Percentiles rank a stretch among this genome's conserved stretches.
phyloP scores from a whole-genome alignment of 192 early-diverging fungal species.

The Podila minutissima region DNA sequence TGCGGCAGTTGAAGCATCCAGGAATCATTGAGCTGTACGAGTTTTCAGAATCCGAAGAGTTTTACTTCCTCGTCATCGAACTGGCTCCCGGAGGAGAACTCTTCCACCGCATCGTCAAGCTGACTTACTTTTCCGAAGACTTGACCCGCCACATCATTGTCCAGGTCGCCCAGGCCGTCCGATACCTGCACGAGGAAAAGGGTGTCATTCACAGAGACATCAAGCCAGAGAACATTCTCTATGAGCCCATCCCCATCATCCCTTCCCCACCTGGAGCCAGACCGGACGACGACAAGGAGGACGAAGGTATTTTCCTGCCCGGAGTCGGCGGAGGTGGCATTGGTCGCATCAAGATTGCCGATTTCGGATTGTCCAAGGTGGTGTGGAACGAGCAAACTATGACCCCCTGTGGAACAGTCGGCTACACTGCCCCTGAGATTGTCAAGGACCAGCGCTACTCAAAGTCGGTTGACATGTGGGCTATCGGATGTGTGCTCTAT shows the following conservation, averaged over 20 bases:
- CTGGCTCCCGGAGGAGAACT: slow-evolving; percentile 86
- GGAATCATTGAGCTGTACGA: slow-evolving; percentile 79
- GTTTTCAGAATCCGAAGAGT: slow-evolving; percentile 76
- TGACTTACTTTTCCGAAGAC: slow-evolving; percentile 81
- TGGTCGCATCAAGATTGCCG: slow-evolving; percentile 82
- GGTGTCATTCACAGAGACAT: slow-evolving; percentile 89
- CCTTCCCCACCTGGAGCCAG: slow-evolving; percentile 43
- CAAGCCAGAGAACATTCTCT: slow-evolving; percentile 90
- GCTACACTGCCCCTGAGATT: slow-evolving; percentile 93
- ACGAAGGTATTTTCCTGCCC: slow-evolving; percentile 74
- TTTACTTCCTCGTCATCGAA: slow-evolving; percentile 83
- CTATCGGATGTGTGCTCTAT: slow-evolving; percentile 84
- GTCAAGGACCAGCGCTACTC: slow-evolving; percentile 78
- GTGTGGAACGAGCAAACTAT: slow-evolving; percentile 80
- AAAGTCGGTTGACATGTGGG: slow-evolving; percentile 87
- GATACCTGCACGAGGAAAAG: slow-evolving; percentile 81
- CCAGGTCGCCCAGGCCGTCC: slow-evolving; percentile 83
- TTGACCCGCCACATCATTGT: slow-evolving; percentile 83
- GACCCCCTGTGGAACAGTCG: slow-evolving; percentile 91
- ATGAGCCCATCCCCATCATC: slow-evolving; percentile 70
- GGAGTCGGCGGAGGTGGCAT: slow-evolving; percentile 84
- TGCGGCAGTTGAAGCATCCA: slow-evolving; percentile 78
- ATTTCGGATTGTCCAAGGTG: slow-evolving; percentile 89
- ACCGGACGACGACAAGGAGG: slow-evolving; percentile 68
- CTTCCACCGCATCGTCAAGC: slow-evolving; percentile 82